These are phyloP conservation scores for Pseudocohnilembus persalinus DNA, from an alignment of 169 alveolate genomes.

Conservation along the genomic window DNA sequence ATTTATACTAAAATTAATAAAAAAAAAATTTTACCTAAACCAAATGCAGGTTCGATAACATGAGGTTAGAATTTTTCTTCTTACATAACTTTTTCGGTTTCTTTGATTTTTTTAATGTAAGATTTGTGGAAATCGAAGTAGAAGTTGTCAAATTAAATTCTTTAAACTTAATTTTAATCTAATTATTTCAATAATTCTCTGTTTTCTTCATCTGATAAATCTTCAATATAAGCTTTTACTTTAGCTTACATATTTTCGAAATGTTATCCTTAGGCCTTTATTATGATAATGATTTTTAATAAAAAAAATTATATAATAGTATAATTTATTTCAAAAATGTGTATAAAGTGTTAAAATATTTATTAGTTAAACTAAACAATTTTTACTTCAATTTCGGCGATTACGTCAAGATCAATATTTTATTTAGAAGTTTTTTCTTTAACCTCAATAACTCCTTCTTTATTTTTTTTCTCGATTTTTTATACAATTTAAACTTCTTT, in stretches of 20 bases:
- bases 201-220: slow-evolving; percentile 53
- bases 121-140: slow-evolving; percentile 46
- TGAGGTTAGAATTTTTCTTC: slow-evolving; percentile 95
- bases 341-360: no score
- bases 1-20: no score
- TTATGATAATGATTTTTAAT: not conserved
- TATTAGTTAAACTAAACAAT: no score
- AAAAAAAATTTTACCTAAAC: slow-evolving; percentile 78
- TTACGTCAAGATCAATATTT: slow-evolving; percentile 25
- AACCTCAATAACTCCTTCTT: slow-evolving; percentile 31
- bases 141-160: slow-evolving; percentile 28
- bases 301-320: no score
- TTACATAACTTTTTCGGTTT: slow-evolving; percentile 82
- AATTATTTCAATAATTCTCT: slow-evolving; percentile 29
- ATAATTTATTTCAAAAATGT: no score
- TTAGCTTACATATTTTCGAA: slow-evolving; percentile 8
- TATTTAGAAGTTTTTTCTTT: not conserved
- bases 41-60: slow-evolving; percentile 99
- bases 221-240: slow-evolving; percentile 20
- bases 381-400: slow-evolving; percentile 45
- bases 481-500: slow-evolving; percentile 71
- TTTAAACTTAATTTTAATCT: slow-evolving; percentile 24
- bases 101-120: slow-evolving; percentile 83
- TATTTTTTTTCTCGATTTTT: slow-evolving; percentile 42
- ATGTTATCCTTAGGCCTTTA: not conserved